phyloP scores from a whole-genome alignment of 2,329 filamentous ascomycete species.

The Colletotrichum endophyticum region DNA sequence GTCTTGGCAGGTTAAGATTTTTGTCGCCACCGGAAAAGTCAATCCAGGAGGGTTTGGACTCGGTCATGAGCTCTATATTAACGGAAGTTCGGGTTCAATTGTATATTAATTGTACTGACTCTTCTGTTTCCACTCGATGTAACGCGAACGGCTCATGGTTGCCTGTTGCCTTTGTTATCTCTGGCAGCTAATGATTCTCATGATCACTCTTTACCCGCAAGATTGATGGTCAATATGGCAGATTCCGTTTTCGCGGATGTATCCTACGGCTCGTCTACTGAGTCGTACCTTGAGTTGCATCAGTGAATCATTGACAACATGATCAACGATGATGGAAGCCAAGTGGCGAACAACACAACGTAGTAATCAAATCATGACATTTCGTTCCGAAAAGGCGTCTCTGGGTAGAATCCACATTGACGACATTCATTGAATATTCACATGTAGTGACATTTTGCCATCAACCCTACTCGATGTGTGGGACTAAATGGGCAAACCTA shows the following conservation, averaged over 20 bases:
- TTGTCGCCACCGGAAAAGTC: background rate
- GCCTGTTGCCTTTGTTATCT: background rate
- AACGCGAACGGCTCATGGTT: rapidly evolving
- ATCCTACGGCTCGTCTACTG: background rate
- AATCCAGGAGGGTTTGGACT: background rate
- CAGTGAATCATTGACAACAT: background rate
- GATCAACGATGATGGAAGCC: background rate
- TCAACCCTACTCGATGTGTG: background rate
- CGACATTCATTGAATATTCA: background rate
- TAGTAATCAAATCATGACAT: background rate
- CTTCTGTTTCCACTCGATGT: background rate
- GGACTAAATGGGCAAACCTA: background rate
- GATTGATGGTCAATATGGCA: background rate
- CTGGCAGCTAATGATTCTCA: rapidly evolving
- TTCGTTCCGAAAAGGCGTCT: background rate
- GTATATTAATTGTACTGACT: background rate
- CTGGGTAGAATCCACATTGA: background rate
- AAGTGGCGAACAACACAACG: background rate
- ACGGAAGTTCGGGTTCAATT: background rate
- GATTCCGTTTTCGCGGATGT: background rate
- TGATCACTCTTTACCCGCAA: background rate
- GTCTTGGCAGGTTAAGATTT: background rate
- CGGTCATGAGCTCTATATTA: background rate
- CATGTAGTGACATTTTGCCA: background rate
- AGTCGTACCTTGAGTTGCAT: background rate